A percentile compares a stretch with the other conserved stretches of the same genome.
Conservation (phyloP, 2,329 filamentous ascomycete species). For the Ophiocordyceps camponoti-floridani region DNA sequence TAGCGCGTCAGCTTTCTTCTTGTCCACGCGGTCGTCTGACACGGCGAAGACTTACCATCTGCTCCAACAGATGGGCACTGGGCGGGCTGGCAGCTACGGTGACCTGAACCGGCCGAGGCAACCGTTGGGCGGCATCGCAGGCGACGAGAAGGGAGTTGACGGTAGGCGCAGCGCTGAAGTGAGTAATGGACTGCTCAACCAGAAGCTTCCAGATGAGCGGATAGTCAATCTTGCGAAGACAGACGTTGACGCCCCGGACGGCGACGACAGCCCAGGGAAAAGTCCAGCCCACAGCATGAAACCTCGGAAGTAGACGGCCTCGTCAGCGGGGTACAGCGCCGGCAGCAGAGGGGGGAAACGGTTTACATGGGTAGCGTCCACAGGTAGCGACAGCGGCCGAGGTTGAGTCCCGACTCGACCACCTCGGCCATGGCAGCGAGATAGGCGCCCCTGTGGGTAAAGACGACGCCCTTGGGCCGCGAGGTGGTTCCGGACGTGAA, state of each 20-base stretch:
- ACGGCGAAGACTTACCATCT: slow-evolving; percentile 46
- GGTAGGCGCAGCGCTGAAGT: slow-evolving; percentile 91
- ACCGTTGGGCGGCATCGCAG: slow-evolving; percentile 50
- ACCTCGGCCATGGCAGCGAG: slow-evolving; percentile 72
- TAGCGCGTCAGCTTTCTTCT: not conserved
- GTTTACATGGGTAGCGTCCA: slow-evolving; percentile 82
- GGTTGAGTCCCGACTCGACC: slow-evolving; percentile 73
- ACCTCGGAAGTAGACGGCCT: slow-evolving; percentile 19
- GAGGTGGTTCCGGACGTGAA: slow-evolving; percentile 93
- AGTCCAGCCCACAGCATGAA: slow-evolving; percentile 61
- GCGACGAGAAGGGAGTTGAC: slow-evolving; percentile 89
- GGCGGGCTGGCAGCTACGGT: slow-evolving; percentile 89
- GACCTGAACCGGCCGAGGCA: slow-evolving; percentile 59
- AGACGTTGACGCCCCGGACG: slow-evolving; percentile 87
- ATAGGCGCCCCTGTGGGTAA: slow-evolving; percentile 76
- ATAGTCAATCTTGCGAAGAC: slow-evolving; percentile 88
- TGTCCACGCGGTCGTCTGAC: too few species aligned
- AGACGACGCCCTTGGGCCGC: slow-evolving; percentile 80
- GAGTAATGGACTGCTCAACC: slow-evolving; percentile 73
- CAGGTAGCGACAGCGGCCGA: slow-evolving; percentile 60
- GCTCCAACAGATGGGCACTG: slow-evolving; percentile 75
- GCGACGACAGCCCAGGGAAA: slow-evolving; percentile 90
- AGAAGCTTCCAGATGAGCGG: slow-evolving; percentile 78
- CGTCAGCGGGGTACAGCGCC: not conserved
- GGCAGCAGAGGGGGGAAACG: too few species aligned